Conservation (phyloP, 2,329 filamentous ascomycete genomes). For the Aspergillus chevalieri region DNA sequence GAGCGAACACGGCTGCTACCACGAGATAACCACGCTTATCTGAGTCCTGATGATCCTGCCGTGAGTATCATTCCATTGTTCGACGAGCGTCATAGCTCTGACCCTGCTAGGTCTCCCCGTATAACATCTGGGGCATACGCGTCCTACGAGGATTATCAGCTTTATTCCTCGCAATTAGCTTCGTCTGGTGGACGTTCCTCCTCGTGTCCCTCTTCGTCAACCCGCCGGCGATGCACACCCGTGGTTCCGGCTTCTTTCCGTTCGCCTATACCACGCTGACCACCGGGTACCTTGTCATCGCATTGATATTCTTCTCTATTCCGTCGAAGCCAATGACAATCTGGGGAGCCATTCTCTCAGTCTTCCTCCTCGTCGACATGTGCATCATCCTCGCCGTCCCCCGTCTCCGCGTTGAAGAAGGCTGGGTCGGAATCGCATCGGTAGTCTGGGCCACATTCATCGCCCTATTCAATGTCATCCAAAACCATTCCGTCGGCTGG, state of each 20-base stretch:
- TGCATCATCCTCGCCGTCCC: slow-evolving; percentile 72
- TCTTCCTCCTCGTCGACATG: slow-evolving; percentile 65
- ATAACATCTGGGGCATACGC: slow-evolving; percentile 90
- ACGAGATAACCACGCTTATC: slow-evolving; percentile 56
- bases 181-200: slow-evolving; percentile 88
- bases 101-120: slow-evolving; percentile 61
- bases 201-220: slow-evolving; percentile 89
- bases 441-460: slow-evolving; percentile 78
- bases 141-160: slow-evolving; percentile 72
- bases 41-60: slow-evolving; percentile 74
- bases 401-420: slow-evolving; percentile 72
- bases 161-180: slow-evolving; percentile 66
- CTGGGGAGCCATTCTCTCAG: slow-evolving; percentile 61
- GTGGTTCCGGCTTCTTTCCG: slow-evolving; percentile 87
- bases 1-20: slow-evolving; percentile 65
- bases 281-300: slow-evolving; percentile 66
- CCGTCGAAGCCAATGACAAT: slow-evolving; percentile 75
- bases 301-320: slow-evolving; percentile 78
- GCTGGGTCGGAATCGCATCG: slow-evolving; percentile 82
- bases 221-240: slow-evolving; percentile 75
- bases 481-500: slow-evolving; percentile 79
- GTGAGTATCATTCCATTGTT: slow-evolving; percentile 43
- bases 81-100: slow-evolving; percentile 2
- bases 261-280: slow-evolving; percentile 79
- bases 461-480: slow-evolving; percentile 69